A percentile compares a stretch with the other conserved stretches of the same genome.
Conservation (phyloP, 2,329 filamentous ascomycete species). For the Neofusicoccum umdonicola region DNA sequence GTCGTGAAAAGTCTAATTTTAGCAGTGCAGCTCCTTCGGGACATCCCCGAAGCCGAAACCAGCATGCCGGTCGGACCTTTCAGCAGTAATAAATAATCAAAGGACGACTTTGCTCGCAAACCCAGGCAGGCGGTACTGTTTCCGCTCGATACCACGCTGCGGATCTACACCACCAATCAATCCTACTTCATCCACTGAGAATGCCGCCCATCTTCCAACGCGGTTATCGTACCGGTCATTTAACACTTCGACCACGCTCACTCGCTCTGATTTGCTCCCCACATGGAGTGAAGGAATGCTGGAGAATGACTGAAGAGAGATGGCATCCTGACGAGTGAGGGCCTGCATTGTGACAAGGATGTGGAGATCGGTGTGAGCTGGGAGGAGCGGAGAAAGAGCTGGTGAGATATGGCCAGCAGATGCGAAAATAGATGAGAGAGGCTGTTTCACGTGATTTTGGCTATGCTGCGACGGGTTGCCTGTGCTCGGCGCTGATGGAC, state of each 20-base stretch:
- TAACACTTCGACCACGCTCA: constrained; percentile 45
- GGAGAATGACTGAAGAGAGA: constrained; percentile 25
- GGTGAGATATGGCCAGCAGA: constrained; percentile 32
- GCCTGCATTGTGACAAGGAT: constrained; percentile 42
- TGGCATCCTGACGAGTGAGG: constrained; percentile 35
- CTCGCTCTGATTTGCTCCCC: constrained; percentile 22
- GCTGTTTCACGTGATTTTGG: constrained; percentile 11
- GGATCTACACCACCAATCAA: neutral
- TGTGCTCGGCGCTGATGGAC: neutral
- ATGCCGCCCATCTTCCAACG: constrained; percentile 37
- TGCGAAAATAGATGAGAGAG: constrained; percentile 40
- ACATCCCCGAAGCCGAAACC: no score
- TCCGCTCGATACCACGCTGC: neutral
- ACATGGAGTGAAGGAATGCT: neutral
- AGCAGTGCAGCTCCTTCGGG: neutral
- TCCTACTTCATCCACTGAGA: neutral
- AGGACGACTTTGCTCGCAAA: neutral
- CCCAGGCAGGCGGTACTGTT: neutral
- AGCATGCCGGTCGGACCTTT: neutral
- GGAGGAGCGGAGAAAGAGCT: constrained; percentile 37
- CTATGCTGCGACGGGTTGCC: constrained; percentile 2
- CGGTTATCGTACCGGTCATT: constrained; percentile 39
- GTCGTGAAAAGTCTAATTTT: neutral
- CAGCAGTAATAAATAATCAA: neutral
- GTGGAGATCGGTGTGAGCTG: constrained; percentile 38